Evolutionary conservation across 371 early-diverging fungal species (phyloP), one percentile per base, ranked within the genome.

Genomic region (Mortierella polycephala): DNA sequence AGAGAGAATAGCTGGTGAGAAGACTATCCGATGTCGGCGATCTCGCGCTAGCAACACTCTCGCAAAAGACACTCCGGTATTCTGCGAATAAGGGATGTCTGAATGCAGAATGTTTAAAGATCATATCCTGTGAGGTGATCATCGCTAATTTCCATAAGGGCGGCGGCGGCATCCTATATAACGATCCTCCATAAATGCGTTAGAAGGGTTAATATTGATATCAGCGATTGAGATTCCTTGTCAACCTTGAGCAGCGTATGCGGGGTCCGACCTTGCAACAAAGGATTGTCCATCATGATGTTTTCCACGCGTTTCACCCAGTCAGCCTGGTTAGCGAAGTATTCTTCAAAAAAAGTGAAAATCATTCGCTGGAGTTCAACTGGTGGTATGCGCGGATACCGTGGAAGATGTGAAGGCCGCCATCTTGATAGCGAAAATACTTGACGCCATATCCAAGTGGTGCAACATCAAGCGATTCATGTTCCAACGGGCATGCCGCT

Each of bases 251-350:
- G 10, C n/a, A n/a, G n/a, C n/a, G n/a, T n/a, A n/a, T n/a, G n/a
- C n/a, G n/a, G n/a, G n/a, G n/a, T n/a, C n/a, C n/a, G n/a, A n/a
- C n/a, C n/a, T n/a, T n/a, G n/a, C n/a, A n/a, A n/a, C n/a, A n/a
- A n/a, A n/a, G 23, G 44, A 1, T n/a, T 13, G 21, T 67, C 67
- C 23, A 47, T 13, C 69, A 67, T 68, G 21, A 62, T 68, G n/a
- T 68, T 68, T 21, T 62, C 62, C 7, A 68, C 62, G 62, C 62
- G 62, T 8, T 37, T 55, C 16, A 23, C 20, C 69, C 69, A 68
- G 44, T 68, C 69, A 3, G 1, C 5, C 2, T 47, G 39, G 2
- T 50, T 39, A n/a, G 56, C 40, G 56, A 57, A 56, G 60, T 46
- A 56, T 3, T 20, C 6, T 39, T 63, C 64, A 41, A 63, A 55